These are phyloP conservation scores for Colletotrichum falcatum DNA, from an alignment of 2,329 filamentous ascomycete genomes.

Conservation along the genomic window DNA sequence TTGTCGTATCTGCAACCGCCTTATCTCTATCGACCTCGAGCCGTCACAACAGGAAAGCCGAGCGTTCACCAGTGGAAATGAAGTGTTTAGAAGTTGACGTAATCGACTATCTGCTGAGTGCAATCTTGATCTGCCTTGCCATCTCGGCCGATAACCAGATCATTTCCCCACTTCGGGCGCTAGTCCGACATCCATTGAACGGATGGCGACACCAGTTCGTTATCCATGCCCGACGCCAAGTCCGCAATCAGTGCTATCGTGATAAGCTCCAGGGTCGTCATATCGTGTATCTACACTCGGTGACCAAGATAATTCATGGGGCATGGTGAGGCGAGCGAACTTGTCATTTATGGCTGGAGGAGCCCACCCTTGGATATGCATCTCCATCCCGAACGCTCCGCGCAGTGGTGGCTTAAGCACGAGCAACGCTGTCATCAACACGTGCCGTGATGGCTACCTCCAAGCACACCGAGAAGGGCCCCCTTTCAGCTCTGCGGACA, in stretches of 20 bases:
- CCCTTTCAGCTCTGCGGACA: not conserved
- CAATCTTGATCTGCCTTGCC: not conserved
- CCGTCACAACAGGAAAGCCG: no score
- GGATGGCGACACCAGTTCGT: not conserved
- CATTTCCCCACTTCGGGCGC: not conserved
- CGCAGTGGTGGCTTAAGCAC: not conserved
- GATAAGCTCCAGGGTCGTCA: not conserved
- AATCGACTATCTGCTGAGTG: not conserved
- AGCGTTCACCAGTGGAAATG: not conserved
- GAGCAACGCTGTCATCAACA: not conserved
- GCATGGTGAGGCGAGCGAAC: not conserved
- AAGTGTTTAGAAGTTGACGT: not conserved
- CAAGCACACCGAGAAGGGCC: not conserved
- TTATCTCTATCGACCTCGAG: not conserved
- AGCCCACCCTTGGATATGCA: not conserved
- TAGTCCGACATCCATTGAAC: not conserved
- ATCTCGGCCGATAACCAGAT: not conserved
- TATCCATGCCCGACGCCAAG: not conserved
- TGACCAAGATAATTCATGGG: not conserved
- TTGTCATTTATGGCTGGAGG: not conserved
- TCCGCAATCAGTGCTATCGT: not conserved
- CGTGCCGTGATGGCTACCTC: not conserved
- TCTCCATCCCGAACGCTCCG: not conserved
- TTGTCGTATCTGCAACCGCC: not conserved
- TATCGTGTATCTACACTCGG: not conserved